A percentile compares a stretch with the other conserved stretches of the same genome.
These are phyloP conservation scores for Cylindrodendrum hubeiense DNA, from an alignment of 2,329 filamentous ascomycete species.

Conservation along the genomic window DNA sequence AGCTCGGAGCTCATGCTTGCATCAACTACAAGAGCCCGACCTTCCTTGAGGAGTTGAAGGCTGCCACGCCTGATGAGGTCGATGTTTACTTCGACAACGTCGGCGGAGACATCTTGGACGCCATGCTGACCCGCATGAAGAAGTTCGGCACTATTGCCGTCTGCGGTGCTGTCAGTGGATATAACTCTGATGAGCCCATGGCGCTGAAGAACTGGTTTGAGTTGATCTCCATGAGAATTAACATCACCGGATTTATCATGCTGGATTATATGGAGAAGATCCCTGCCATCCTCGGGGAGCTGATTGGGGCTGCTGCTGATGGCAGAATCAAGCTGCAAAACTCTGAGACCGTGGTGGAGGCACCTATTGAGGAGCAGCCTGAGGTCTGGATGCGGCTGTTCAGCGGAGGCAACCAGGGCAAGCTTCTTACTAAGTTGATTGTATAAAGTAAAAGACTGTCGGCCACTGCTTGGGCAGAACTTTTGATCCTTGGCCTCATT, in stretches of 20 bases:
- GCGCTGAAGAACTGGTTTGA: constrained; percentile 46
- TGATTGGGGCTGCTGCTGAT: constrained; percentile 45
- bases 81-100: constrained; percentile 48
- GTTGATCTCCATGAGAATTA: constrained; percentile 43
- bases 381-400: constrained; percentile 45
- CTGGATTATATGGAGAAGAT: constrained; percentile 47
- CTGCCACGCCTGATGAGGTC: constrained; percentile 43
- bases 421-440: constrained; percentile 45
- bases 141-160: constrained; percentile 41
- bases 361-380: constrained; percentile 43
- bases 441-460: constrained; percentile 18
- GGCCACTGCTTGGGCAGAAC: background rate
- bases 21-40: constrained; percentile 48
- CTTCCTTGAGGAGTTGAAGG: constrained; percentile 43
- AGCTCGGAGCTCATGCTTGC: constrained; percentile 44
- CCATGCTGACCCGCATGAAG: constrained; percentile 46
- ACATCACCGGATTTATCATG: constrained; percentile 45
- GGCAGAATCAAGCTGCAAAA: constrained; percentile 42
- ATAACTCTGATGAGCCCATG: constrained; percentile 46
- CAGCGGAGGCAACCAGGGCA: constrained; percentile 44
- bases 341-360: constrained; percentile 43
- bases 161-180: constrained; percentile 43
- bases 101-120: constrained; percentile 43
- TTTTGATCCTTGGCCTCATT: background rate
- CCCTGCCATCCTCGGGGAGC: constrained; percentile 40